phyloP scores from a whole-genome alignment of 257 asterid species.

The Solanum sejunctum region DNA sequence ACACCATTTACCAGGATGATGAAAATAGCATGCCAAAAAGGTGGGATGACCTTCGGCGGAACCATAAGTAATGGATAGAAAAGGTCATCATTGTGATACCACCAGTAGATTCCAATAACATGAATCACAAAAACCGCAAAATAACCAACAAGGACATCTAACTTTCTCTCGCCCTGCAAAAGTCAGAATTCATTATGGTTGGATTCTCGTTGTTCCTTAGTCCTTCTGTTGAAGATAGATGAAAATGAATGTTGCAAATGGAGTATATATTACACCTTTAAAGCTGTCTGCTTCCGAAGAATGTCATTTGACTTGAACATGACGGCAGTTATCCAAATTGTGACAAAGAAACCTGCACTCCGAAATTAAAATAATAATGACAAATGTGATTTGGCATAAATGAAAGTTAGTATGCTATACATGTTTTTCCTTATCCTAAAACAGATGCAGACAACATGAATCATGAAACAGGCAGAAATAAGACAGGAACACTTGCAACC shows the following conservation, averaged over 20 bases:
- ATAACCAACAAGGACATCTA: constrained; percentile 49
- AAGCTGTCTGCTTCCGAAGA: constrained; percentile 86
- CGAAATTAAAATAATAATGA: neutral
- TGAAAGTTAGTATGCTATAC: neutral
- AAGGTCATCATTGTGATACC: constrained; percentile 54
- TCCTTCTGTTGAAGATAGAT: neutral
- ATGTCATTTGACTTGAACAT: constrained; percentile 83
- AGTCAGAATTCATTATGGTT: neutral
- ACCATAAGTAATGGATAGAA: constrained; percentile 63
- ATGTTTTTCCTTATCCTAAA: neutral
- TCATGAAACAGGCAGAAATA: neutral
- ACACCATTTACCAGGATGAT: constrained; percentile 73
- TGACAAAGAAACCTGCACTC: constrained; percentile 60
- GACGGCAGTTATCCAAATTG: constrained; percentile 66
- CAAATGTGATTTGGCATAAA: neutral
- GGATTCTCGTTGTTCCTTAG: neutral
- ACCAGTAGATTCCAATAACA: constrained; percentile 70
- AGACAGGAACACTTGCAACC: neutral
- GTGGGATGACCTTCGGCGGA: constrained; percentile 80
- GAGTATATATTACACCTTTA: constrained; percentile 43
- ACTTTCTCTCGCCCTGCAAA: constrained; percentile 83
- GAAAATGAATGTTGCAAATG: neutral
- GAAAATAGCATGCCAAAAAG: constrained; percentile 86
- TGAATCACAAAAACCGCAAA: constrained; percentile 47
- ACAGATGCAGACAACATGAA: neutral